Evolutionary conservation across 2,329 filamentous ascomycete genomes (phyloP), one percentile per base, ranked within the genome.

Genomic region (Fusarium camptoceras): DNA sequence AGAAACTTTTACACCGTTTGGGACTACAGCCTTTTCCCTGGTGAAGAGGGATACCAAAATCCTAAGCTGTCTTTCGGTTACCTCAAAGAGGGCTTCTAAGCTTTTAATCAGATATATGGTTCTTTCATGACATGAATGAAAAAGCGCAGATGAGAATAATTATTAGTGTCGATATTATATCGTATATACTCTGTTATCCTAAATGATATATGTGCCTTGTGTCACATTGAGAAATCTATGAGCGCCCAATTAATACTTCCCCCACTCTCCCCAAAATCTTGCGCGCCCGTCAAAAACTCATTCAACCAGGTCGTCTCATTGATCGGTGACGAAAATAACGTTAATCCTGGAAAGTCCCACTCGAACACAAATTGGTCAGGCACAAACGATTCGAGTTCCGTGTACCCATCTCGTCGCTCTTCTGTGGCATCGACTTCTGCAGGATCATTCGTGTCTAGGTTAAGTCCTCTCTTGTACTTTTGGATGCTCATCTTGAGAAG

Each of bases 1-100:
- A 37, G 66, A 15, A 77, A 76, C 59, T 76, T 79, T 30, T 81
- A 81, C 56, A 78, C 77, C 1, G 66, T 79, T 4, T 80, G 71
- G 65, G 75, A 81, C 61, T 80, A 76, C 39, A 77, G 78, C 1
- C 43, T 49, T 0, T 65, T 64, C 10, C 60, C 67, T 9, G 8
- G 24, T 5, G 46, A 63, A 4, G 25, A 12, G 6, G 20, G 12
- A 1, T 49, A 28, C 6, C 62, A 66, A 4, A 3, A 18, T 1
- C 73, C 76, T 18, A 64, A 43, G 0, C 27, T 77, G 14, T 73
- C 74, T 9, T 74, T 76, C 22, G 68, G 70, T 20, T 70, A 71
- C 28, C 24, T 77, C n/a, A 77, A 76, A 51, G 24, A 39, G 2
- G 64, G 64, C 0, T 49, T 48, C 16, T 67, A 61, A 37, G 3